These are phyloP conservation scores for Butyriboletus regius DNA, from an alignment of 1,284 basidiomycete species.

Conservation along the genomic window DNA sequence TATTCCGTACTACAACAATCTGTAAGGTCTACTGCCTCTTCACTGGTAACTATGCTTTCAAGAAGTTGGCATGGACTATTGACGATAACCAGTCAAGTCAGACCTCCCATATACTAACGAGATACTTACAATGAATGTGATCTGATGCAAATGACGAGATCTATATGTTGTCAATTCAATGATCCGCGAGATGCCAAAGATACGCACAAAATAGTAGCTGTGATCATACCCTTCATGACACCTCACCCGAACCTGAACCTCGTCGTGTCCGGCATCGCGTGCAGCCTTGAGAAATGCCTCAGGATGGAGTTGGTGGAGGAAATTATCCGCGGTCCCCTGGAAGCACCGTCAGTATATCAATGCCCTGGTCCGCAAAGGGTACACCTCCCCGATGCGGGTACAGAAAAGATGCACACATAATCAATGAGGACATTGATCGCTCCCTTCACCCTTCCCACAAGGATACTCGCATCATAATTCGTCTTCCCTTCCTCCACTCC, in stretches of 20 bases:
- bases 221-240: constrained; percentile 90
- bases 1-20: constrained; percentile 7
- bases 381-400: not conserved
- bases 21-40: not conserved
- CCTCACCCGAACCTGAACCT: constrained; percentile 72
- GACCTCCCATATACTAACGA: not conserved
- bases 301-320: constrained; percentile 85
- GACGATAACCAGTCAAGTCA: not conserved
- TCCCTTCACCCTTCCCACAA: constrained; percentile 63
- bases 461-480: constrained; percentile 78
- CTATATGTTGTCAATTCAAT: constrained; percentile 69
- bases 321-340: constrained; percentile 79
- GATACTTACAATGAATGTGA: constrained; percentile 43
- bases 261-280: constrained; percentile 62
- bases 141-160: constrained; percentile 72
- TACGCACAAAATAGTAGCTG: constrained; percentile 81
- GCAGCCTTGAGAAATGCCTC: constrained; percentile 80
- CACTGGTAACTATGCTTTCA: constrained; percentile 49
- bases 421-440: constrained; percentile 77
- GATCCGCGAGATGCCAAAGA: constrained; percentile 33
- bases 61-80: constrained; percentile 69
- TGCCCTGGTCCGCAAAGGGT: not conserved
- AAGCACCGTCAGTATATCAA: constrained; percentile 6
- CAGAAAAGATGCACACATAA: constrained; percentile 46
- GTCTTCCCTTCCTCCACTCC: constrained; percentile 70